Evolutionary conservation across 129 eudicot genomes (phyloP).

Genomic region (Daucus carota): DH1_v3.0 NC_030383.2:14767001-14767500

Average conservation of each 20-base stretch:
- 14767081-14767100: neutral
- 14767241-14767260: constrained; percentile 14
- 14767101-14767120: neutral
- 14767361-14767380: neutral
- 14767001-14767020: constrained; percentile 89
- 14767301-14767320: constrained; percentile 10
- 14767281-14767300: constrained; percentile 9
- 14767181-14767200: constrained; percentile 14
- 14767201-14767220: constrained; percentile 15
- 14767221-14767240: constrained; percentile 12
- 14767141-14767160: neutral
- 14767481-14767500: neutral
- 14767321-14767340: neutral
- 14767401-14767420: neutral
- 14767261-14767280: constrained; percentile 10
- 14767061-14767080: constrained; percentile 54
- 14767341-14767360: neutral
- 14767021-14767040: constrained; percentile 68
- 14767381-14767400: neutral
- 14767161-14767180: neutral
- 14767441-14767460: neutral
- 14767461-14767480: neutral
- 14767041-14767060: constrained; percentile 95
- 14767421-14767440: neutral
- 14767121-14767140: neutral